These are phyloP conservation scores for Atalantia buxifolia DNA, from an alignment of 345 rosid genomes.

Conservation along the genomic window DNA sequence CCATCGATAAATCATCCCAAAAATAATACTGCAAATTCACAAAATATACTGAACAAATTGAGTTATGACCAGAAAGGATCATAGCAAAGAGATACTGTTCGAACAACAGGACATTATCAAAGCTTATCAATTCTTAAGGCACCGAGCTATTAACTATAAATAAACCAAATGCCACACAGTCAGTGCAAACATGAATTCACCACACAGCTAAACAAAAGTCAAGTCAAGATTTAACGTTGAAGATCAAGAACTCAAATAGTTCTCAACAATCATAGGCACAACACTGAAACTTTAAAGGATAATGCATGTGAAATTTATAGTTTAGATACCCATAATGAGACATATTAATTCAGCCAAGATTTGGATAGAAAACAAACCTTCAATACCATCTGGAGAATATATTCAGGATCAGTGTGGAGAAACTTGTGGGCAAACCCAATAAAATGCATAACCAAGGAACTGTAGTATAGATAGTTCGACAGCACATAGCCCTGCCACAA, in stretches of 20 bases:
- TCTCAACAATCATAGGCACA: not conserved
- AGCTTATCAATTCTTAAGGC: not conserved
- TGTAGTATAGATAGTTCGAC: conserved; percentile 85
- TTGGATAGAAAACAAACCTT: conserved; percentile 53
- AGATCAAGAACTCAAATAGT: not conserved
- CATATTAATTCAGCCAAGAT: not conserved
- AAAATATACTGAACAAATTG: not conserved
- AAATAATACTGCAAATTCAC: not conserved
- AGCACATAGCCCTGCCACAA: conserved; percentile 72
- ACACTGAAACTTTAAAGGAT: not conserved
- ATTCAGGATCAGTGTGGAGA: conserved; percentile 80
- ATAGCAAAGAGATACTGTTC: not conserved
- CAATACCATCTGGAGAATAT: conserved; percentile 74
- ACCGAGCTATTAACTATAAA: too few species aligned
- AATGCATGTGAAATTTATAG: not conserved
- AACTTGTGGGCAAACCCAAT: conserved; percentile 95
- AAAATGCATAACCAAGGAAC: conserved; percentile 89
- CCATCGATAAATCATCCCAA: not conserved
- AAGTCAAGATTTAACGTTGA: not conserved
- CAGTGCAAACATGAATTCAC: not conserved
- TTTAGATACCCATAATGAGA: not conserved
- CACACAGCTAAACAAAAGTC: not conserved
- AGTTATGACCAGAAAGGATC: not conserved
- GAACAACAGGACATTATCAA: not conserved
- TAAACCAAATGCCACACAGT: not conserved